A percentile compares a stretch with the other conserved stretches of the same genome.
Evolutionary conservation across 2,329 filamentous ascomycete species (phyloP).

Genomic region (Nothopassalora personata): DNA sequence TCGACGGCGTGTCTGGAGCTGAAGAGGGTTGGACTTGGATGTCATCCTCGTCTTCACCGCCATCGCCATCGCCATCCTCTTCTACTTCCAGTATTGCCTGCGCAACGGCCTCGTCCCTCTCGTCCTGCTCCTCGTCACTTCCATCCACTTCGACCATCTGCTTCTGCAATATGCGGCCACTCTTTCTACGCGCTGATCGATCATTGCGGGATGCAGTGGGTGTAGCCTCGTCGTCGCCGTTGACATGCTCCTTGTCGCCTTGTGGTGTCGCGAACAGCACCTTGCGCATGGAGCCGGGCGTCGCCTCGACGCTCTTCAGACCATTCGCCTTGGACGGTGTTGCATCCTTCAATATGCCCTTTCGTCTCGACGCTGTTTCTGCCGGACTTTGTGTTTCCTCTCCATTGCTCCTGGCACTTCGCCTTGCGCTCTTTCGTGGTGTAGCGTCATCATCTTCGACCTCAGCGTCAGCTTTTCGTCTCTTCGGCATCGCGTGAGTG

Average conservation of each 20-base stretch:
- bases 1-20: conserved; percentile 42
- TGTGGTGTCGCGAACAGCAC: conserved; percentile 44
- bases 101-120: conserved; percentile 42
- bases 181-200: conserved; percentile 81
- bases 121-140: conserved; percentile 60
- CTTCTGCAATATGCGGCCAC: conserved; percentile 69
- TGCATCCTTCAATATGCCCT: conserved; percentile 29
- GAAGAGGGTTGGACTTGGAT: conserved; percentile 39
- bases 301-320: conserved; percentile 26
- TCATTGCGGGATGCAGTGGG: conserved; percentile 63
- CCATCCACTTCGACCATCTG: conserved; percentile 58
- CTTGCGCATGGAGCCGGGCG: conserved; percentile 42
- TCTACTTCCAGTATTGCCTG: conserved; percentile 22
- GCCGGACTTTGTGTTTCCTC: conserved; percentile 12
- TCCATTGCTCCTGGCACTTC: conserved; percentile 8
- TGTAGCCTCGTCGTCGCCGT: conserved; percentile 40
- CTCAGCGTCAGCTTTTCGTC: conserved; percentile 16
- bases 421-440: conserved; percentile 23
- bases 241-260: conserved; percentile 33
- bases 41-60: conserved; percentile 28
- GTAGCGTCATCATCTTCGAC: conserved; percentile 22
- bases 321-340: conserved; percentile 27
- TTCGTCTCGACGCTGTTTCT: conserved; percentile 30
- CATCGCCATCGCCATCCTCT: conserved; percentile 31
- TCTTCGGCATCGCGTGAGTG: conserved; percentile 22